Evolutionary conservation across 768 basidiomycete species (phyloP), one percentile per base, ranked within the genome.

Genomic region (Clitopilus hobsonii): DNA sequence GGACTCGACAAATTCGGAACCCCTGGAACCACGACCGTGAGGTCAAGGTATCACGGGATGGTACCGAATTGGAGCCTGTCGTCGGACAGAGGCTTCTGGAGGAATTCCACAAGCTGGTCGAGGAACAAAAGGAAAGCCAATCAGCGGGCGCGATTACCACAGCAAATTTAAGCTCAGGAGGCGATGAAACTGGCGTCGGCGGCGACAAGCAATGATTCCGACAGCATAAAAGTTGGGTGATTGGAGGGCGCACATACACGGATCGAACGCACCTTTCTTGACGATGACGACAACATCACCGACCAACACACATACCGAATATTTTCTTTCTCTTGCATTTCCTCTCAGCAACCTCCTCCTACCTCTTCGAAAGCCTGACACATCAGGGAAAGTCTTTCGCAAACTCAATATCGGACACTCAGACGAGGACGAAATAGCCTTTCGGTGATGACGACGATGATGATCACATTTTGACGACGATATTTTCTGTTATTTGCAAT

Each of bases 11-110:
- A 65, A 69, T 97, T 51, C 84, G 91, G 38, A 98, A 98, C 65
- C 87, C 88, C 2, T 98, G 94, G 94, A 98, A 98, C 61, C 83
- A 91, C 60, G 90, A 89, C 56, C 74, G 83, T 50, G 86, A 90
- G 63, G 78, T 91, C 45, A 89, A 91, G 73, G 83, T 91, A 6
- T 93, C 90, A 11, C 76, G 91, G 49, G 92, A 95, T 65, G 95
- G 95, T 16, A 97, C 94, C 1, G 95, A 98, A 66, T 67, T 98
- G 18, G 95, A 98, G 66, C 93, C 94, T 2, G 63, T 63, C 1
- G 80, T 91, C 13, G 91, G 90, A 23, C 77, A 83, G 60, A 74
- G 69, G 58, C 67, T 94, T 32, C 53, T 94, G 54, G 83, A 84
- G 5, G 86, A 89, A 60, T 94, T 91, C 91, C 67, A 72, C 38